Evolutionary conservation across 179 eudicot species (phyloP).

Genomic region (Dionaea muscipula): DNA sequence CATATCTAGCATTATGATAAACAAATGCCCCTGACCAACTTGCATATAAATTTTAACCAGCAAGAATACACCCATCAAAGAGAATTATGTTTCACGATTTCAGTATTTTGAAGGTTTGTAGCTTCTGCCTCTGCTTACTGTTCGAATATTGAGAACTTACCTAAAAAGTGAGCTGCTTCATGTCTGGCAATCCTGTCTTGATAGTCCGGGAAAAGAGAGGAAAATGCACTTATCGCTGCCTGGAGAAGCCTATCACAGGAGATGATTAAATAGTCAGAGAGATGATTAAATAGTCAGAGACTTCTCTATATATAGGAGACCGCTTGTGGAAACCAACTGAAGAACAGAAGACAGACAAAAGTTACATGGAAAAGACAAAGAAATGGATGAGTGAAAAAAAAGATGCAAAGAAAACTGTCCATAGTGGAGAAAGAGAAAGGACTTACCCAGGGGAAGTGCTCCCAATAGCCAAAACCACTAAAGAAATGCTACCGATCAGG

Average conservation of each 20-base stretch:
- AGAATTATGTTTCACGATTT: no score
- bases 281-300: background rate
- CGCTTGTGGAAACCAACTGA: background rate
- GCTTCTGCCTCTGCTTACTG: no score
- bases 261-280: background rate
- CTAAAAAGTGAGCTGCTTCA: conserved; percentile 94
- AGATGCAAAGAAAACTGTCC: background rate
- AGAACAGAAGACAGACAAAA: background rate
- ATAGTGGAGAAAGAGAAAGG: background rate
- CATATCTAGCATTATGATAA: no score
- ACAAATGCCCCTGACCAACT: no score
- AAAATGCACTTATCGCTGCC: conserved; percentile 76
- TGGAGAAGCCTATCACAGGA: conserved; percentile 63
- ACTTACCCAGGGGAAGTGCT: conserved; percentile 90
- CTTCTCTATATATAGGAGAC: background rate
- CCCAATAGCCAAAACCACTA: conserved; percentile 80
- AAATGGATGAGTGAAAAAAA: background rate
- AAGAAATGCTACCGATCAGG: conserved; percentile 75
- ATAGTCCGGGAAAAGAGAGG: conserved; percentile 73
- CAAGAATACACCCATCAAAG: no score
- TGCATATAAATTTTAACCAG: no score
- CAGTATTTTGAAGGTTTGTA: no score
- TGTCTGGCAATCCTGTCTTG: conserved; percentile 85
- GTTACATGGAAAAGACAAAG: background rate
- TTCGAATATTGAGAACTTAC: conserved; percentile 20